Percentiles rank a stretch among this genome's conserved stretches.
Evolutionary conservation across 2,329 filamentous ascomycete species (phyloP).

Genomic region (Claviceps pazoutovae): DNA sequence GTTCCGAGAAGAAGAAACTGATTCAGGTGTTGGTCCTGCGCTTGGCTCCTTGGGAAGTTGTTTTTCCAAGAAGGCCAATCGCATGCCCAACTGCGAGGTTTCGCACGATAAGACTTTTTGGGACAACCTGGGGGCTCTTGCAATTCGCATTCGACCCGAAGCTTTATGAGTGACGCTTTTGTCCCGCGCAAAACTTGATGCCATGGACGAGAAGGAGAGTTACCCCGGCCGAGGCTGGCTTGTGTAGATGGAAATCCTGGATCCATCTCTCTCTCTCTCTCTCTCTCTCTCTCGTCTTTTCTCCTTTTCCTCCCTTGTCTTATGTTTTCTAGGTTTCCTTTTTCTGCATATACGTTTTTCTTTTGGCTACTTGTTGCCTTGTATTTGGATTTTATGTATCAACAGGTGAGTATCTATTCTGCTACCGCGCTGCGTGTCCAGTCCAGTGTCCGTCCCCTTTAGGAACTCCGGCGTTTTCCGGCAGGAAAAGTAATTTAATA

Average conservation of each 20-base stretch:
- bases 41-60: not conserved
- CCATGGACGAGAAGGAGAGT: not conserved
- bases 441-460: not conserved
- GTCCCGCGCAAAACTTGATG: conserved; percentile 1
- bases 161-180: conserved; percentile 10
- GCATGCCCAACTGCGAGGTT: not conserved
- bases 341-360: not conserved
- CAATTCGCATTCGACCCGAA: conserved; percentile 5
- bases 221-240: not conserved
- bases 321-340: not conserved
- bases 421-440: not conserved
- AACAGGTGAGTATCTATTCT: conserved; percentile 6
- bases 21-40: not conserved
- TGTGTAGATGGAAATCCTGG: not conserved
- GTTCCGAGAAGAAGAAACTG: not conserved
- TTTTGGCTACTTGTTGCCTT: no score
- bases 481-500: conserved; percentile 4
- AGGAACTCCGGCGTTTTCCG: conserved; percentile 1
- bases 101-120: conserved; percentile 9
- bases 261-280: not conserved
- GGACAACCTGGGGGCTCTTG: conserved; percentile 23
- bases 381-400: not conserved
- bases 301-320: conserved; percentile 1
- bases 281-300: conserved; percentile 6
- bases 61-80: not conserved